Evolutionary conservation across 106 monocot species (phyloP), one percentile per base, ranked within the genome.

Genomic region (Allium fistulosum): DNA sequence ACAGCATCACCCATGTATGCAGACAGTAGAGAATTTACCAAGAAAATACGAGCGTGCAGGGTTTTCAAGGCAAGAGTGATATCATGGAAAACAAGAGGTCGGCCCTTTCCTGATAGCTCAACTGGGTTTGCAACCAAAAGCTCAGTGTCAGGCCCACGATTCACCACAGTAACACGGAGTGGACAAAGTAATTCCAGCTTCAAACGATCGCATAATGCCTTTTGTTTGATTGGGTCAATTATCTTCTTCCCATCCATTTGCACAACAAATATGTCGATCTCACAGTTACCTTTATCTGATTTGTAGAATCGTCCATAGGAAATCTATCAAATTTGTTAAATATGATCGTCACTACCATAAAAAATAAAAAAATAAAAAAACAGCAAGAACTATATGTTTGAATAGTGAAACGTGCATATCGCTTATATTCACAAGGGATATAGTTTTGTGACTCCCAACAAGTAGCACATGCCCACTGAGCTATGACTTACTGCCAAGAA

Each of bases 211-310:
- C 82, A 81, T 27, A 95, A 78, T 6, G 79, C 80, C 49, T 83
- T 83, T 46, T 85, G 85, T 62, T 88, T 91, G 68, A 66, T 77
- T 17, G 67, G 75, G 17, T 91, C 94, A 12, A 85, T 61, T 10
- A 95, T 87, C 75, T 95, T 91, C 83, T 88, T 83, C 26, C 94
- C 88, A 71, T 95, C 91, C 56, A 55, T 67, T 83, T 95, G 94
- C 81, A 82, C 80, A 51, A 88, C 85, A 76, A 95, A 91, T 59
- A 91, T 72, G 71, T 95, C 94, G n/a, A 95, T 65, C 59, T 95
- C 91, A 56, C 85, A 85, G 15, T 59, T 70, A 47, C 74, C 78
- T 52, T 71, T 63, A 14, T 81, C 71, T 11, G 74, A 75, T 58
- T 82, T 70, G 58, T 85, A 83, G 79, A 95, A 91, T 37, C 94